Evolutionary conservation across 805 yeast species (phyloP).

Genomic region (fission yeast (Schizosaccharomyces pombe)): DNA sequence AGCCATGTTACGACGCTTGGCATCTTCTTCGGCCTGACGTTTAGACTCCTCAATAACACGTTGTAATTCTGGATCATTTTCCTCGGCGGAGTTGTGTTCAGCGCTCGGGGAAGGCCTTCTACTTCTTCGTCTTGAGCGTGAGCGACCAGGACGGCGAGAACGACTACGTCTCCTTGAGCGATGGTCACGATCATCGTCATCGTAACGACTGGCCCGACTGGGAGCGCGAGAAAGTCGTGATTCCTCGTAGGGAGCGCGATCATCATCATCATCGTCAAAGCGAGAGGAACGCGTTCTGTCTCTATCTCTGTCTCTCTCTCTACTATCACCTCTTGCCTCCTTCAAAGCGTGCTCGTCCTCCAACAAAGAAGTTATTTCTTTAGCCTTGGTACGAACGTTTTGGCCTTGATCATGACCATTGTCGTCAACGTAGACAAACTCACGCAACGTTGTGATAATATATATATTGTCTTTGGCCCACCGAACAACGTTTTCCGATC

Average conservation of each 20-base stretch:
- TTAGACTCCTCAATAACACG: constrained; percentile 61
- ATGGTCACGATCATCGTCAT: constrained; percentile 1
- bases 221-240: constrained; percentile 5
- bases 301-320: constrained; percentile 10
- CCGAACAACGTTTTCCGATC: constrained; percentile 66
- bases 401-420: constrained; percentile 68
- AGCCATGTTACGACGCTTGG: constrained; percentile 26
- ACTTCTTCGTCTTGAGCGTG: background rate
- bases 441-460: constrained; percentile 70
- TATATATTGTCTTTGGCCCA: constrained; percentile 84
- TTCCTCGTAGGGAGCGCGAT: constrained; percentile 1
- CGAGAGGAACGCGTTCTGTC: background rate
- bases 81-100: too few species aligned
- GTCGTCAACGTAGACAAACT: constrained; percentile 65
- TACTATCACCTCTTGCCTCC: constrained; percentile 34
- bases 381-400: constrained; percentile 65
- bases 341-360: constrained; percentile 60
- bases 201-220: constrained; percentile 3
- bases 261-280: constrained; percentile 1
- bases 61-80: constrained; percentile 48
- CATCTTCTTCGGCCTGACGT: constrained; percentile 67
- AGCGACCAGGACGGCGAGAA: constrained; percentile 3
- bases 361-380: constrained; percentile 58
- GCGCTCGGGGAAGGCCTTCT: background rate
- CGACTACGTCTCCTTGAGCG: constrained; percentile 2